phyloP scores from a whole-genome alignment of 208 protist species.

The Acanthamoeba castellanii region DNA sequence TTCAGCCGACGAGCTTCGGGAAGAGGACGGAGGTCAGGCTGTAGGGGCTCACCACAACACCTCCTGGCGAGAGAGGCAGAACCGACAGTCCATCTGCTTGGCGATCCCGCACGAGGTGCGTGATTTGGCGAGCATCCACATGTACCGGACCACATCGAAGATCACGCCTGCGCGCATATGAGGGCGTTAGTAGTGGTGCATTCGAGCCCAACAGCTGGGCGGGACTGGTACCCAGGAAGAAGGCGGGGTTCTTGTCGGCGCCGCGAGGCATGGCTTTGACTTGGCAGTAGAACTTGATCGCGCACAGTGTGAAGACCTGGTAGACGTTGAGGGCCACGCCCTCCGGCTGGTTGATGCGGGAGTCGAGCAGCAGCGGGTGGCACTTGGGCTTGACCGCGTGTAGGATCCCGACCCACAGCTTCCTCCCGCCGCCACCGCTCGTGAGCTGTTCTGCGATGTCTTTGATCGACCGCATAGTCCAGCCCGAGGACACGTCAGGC shows the following conservation, averaged over 20 bases:
- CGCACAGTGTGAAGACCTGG: constrained; percentile 44
- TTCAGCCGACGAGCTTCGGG: neutral
- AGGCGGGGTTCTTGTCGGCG: constrained; percentile 41
- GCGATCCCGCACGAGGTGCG: constrained; percentile 24
- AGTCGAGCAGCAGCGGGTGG: constrained; percentile 69
- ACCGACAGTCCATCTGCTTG: constrained; percentile 62
- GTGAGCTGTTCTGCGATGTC: constrained; percentile 68
- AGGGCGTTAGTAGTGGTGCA: too few species aligned
- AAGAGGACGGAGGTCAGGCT: neutral
- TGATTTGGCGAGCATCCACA: constrained; percentile 53
- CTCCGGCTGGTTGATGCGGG: constrained; percentile 17
- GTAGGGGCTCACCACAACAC: constrained; percentile 28
- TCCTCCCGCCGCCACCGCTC: neutral
- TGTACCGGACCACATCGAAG: constrained; percentile 50
- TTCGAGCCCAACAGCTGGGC: neutral
- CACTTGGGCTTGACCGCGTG: constrained; percentile 63
- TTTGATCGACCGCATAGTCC: neutral
- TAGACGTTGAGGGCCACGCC: constrained; percentile 64
- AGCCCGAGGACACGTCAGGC: neutral
- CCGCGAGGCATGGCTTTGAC: constrained; percentile 53
- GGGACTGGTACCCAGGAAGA: constrained; percentile 46
- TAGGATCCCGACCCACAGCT: constrained; percentile 42
- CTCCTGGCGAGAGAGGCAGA: constrained; percentile 29
- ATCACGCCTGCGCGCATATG: constrained; percentile 17
- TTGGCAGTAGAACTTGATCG: constrained; percentile 74